A percentile compares a stretch with the other conserved stretches of the same genome.
Evolutionary conservation across 129 eudicot genomes (phyloP).

Genomic region (Escallonia rubra): DNA sequence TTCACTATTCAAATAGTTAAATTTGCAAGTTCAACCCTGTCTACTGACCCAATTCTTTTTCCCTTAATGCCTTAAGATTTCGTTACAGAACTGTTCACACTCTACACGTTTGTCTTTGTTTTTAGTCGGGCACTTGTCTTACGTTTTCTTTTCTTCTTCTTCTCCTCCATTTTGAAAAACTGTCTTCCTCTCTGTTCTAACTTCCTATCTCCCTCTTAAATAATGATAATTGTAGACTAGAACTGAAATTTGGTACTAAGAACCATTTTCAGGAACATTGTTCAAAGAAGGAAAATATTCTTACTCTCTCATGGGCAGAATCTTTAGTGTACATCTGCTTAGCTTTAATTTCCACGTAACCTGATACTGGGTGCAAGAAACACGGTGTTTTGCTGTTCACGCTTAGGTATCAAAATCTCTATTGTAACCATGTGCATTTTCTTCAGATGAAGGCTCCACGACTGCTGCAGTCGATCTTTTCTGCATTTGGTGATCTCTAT

Average conservation of each 20-base stretch:
- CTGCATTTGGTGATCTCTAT: slow-evolving; percentile 92
- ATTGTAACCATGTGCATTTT: neutral
- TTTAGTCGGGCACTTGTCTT: too few relatives aligned
- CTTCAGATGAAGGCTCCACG: slow-evolving; percentile 77
- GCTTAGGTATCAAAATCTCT: neutral
- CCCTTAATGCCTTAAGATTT: too few relatives aligned
- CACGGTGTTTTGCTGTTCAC: neutral
- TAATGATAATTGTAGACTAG: too few relatives aligned
- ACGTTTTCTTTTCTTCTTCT: too few relatives aligned
- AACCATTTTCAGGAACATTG: neutral
- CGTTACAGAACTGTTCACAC: too few relatives aligned
- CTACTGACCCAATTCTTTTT: too few relatives aligned
- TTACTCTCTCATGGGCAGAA: neutral
- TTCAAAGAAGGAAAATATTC: neutral
- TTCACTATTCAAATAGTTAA: too few relatives aligned
- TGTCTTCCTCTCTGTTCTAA: too few relatives aligned
- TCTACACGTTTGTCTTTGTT: too few relatives aligned
- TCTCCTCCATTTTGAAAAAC: too few relatives aligned
- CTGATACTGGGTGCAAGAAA: neutral
- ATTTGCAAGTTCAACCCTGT: too few relatives aligned
- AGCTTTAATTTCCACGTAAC: neutral
- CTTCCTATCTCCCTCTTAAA: too few relatives aligned
- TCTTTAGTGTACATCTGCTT: neutral
- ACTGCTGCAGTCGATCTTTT: slow-evolving; percentile 62
- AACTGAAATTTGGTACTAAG: neutral